Evolutionary conservation across 2,329 filamentous ascomycete genomes (phyloP), one percentile per base, ranked within the genome.

Genomic region (Phialophora chinensis): DNA sequence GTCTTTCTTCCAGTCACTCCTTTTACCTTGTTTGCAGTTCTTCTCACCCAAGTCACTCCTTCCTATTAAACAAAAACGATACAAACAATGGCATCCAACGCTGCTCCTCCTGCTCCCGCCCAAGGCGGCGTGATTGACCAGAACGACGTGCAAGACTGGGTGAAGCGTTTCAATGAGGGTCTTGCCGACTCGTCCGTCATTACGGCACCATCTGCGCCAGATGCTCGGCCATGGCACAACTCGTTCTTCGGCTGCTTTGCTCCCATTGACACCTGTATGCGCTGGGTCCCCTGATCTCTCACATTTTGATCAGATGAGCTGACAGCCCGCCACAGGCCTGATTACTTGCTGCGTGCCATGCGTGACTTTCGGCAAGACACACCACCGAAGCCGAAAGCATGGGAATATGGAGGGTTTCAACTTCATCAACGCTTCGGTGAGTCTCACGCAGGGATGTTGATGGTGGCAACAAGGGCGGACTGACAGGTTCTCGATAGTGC

Each of bases 211-310:
- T 42, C 66, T n/a, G 54, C 58, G 11, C 62, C 53, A 27, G 66
- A 68, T 60, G 66, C 66, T 35, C 62, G 58, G 25, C 66, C 66
- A 38, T 77, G 76, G 76, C 68, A 71, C 8, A 57, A 70, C 55
- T 67, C 68, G 11, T 73, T 77, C 66, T 77, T 74, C 66, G 70
- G 72, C 62, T 77, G 75, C 68, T 77, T 72, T 62, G 68, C 68
- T 17, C 75, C 76, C 8, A 63, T 72, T 38, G 69, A 73, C 55
- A 74, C 72, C 56, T 77, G 76, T 77, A 38, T 3, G 31, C 49
- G 31, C 56, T 59, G 35, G 23, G 20, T 49, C 27, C 17, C 12
- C 12, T 6, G 12, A 50, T 50, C 29, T 7, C 4, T 2, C n/a
- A 8, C 5, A 6, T 33, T 33, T 17, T 12, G 1, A 58, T 23